Evolutionary conservation across 495 filamentous ascomycete genomes (phyloP), one percentile per base, ranked within the genome.

Genomic region (Aspergillus haitiensis): DNA sequence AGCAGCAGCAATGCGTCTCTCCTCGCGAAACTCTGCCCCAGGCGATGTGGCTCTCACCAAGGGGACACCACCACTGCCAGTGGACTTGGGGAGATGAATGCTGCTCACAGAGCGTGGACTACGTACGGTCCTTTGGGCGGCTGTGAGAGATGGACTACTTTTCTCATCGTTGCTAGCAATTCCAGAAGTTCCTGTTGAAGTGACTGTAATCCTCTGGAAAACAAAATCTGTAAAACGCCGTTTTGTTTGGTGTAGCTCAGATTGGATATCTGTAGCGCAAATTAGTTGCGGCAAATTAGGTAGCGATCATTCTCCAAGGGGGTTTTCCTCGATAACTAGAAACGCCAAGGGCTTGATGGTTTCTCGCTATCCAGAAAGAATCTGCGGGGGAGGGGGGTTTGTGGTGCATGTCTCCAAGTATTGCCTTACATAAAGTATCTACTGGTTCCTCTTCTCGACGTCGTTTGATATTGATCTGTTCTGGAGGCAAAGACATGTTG

Each of bases 401-500:
- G n/a, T n/a, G n/a, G 6, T 11, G 27, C 21, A 27, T 27, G 21
- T 27, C 21, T 27, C 21, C 21, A 21, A 39, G 47, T 48, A 53
- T 33, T 21, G 15, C 67, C 79, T 61, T 79, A 84, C 81, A 84
- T 57, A 84, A 69, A 34, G 78, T 77, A 46, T 84, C 81, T 11
- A 83, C 75, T 6, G 82, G 81, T 21, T 83, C 82, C 59, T 84
- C 82, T 45, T 81, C 79, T 18, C 79, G 78, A n/a, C 79, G 79
- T 16, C 82, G 75, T 66, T 84, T 84, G 66, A 84, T 79, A 8
- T 75, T 78, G 45, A 84, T 81, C 18, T 79, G 78, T 58, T 83
- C 81, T 34, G 80, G 81, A 36, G 79, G 80, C 39, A 80, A 65
- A 18, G 75, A 48, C 81, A 83, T 75, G 16, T 11, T 63, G 47